A percentile compares a stretch with the other conserved stretches of the same genome.
These are phyloP conservation scores for Globisporangium acanthophoron DNA, from an alignment of 352 stramenopile species.

Conservation along the genomic window DNA sequence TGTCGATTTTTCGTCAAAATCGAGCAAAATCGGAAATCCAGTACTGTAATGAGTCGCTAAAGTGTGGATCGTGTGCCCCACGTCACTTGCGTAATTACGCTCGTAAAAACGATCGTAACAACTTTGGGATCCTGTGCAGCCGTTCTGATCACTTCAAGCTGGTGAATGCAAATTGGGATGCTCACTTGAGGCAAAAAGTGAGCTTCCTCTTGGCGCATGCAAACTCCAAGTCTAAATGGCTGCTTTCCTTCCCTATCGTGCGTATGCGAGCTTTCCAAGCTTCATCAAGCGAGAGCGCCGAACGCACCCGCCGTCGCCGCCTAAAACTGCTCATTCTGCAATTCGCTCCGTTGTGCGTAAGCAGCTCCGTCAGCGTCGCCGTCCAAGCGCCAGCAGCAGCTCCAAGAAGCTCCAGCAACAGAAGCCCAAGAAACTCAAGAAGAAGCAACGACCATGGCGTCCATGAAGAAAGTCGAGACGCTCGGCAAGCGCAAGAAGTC, in stretches of 20 bases:
- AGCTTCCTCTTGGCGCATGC: too few relatives aligned
- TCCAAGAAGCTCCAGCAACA: neutral
- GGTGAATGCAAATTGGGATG: neutral
- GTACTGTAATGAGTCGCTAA: neutral
- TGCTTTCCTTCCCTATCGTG: neutral
- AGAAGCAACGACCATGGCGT: conserved; percentile 14
- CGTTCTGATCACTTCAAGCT: too few relatives aligned
- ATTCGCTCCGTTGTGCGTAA: conserved; percentile 16
- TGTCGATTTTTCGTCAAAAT: neutral
- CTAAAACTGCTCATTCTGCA: conserved; percentile 10
- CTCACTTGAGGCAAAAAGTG: too few relatives aligned
- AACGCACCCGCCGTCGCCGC: neutral
- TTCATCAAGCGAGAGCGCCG: neutral
- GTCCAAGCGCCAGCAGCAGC: conserved; percentile 1
- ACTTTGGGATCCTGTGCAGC: too few relatives aligned
- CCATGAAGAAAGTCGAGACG: conserved; percentile 79
- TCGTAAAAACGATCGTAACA: neutral
- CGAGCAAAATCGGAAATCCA: neutral
- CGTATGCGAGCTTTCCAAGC: too few relatives aligned
- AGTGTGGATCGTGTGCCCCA: neutral
- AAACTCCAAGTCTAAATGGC: too few relatives aligned
- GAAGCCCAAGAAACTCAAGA: neutral
- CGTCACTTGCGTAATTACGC: neutral
- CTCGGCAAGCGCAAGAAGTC: conserved; percentile 89
- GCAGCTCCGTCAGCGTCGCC: conserved; percentile 2